phyloP scores from a whole-genome alignment of 345 rosid species.

The Zanthoxylum bungeanum region DNA sequence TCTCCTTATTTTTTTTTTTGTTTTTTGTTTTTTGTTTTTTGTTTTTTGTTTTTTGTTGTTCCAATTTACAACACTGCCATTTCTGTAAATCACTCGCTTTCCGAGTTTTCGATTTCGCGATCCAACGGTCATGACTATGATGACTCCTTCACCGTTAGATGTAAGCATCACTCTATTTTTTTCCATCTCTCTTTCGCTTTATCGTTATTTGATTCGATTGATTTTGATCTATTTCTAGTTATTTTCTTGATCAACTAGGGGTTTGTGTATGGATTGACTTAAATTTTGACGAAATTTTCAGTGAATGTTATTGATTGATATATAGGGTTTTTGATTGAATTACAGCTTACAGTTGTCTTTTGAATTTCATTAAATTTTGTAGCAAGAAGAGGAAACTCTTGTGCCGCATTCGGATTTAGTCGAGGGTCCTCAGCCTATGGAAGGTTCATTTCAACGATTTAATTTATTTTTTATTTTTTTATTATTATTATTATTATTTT shows the following conservation, averaged over 20 bases:
- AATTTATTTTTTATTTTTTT: not conserved
- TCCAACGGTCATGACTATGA: slow-evolving; percentile 69
- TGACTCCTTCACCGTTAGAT: slow-evolving; percentile 79
- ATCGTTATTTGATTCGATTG: not conserved
- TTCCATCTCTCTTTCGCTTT: slow-evolving; percentile 14
- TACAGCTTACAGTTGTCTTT: slow-evolving; percentile 6
- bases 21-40: not conserved
- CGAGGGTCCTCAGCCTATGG: slow-evolving; percentile 92
- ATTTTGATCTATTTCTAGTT: not conserved
- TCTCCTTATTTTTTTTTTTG: no score
- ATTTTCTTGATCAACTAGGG: slow-evolving; percentile 21
- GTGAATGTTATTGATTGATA: not conserved
- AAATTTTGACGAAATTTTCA: slow-evolving; percentile 10
- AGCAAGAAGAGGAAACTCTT: slow-evolving; percentile 95
- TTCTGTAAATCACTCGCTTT: not conserved
- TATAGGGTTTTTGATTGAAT: slow-evolving; percentile 30
- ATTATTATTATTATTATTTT: not conserved
- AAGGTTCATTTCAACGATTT: slow-evolving; percentile 41
- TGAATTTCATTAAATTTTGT: slow-evolving; percentile 22
- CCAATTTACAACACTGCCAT: not conserved
- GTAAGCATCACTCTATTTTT: slow-evolving; percentile 36
- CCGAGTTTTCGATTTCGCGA: slow-evolving; percentile 26
- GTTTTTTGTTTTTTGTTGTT: not conserved
- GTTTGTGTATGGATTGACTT: slow-evolving; percentile 27
- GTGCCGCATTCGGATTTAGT: slow-evolving; percentile 85